Base-by-base conservation (phyloP, 2,329 filamentous ascomycete genomes). In the Ustilaginoidea virens region DNA sequence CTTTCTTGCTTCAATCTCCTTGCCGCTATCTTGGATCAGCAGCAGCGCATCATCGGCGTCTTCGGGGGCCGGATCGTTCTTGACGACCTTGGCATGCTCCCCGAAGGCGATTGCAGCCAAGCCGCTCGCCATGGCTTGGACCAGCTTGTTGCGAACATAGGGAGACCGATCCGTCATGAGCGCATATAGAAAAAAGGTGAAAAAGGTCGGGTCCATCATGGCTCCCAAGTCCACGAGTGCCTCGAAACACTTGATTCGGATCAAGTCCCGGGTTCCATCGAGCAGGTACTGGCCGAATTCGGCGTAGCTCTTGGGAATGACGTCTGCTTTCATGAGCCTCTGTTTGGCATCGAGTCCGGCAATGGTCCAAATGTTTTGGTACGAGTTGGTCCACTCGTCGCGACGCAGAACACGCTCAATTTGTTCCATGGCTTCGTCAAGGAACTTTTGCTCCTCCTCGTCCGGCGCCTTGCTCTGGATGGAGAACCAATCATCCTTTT, bases 321-420 rank as follows among this genome's bases (percentile, higher is more conserved):
- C 62, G 11, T 66, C 61, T 4, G 67, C 66, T 49, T 74, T 74
- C 72, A 77, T 77, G 29, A 78, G 51, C 23, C 55, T 58, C 42
- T 63, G 61, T 42, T 74, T 69, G 32, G 73, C 74, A 32, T 73
- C 64, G 24, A 78, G 49, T 4, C 68, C 68, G 12, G 74, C 66
- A 36, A 64, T 61, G 12, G 74, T 75, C 60, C 70, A 73, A 31
- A 74, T 62, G 36, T 79, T 80, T 34, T 77, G 71, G 42, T 74
- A 76, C 3, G 73, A 77, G 34, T 67, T 60, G 11, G 69, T 69
- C 64, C 74, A 79, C 44, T 78, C 72, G 42, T 80, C 74, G 53
- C 74, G 73, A 14, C 74, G 61, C 27, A 74, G 63, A 39, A 74
- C 72, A 30, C 74, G 63, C 39, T 79, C 72, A 26, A 80, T 74